Conservation (phyloP, 2,329 filamentous ascomycete genomes). For the Alternaria brassicicola region DNA sequence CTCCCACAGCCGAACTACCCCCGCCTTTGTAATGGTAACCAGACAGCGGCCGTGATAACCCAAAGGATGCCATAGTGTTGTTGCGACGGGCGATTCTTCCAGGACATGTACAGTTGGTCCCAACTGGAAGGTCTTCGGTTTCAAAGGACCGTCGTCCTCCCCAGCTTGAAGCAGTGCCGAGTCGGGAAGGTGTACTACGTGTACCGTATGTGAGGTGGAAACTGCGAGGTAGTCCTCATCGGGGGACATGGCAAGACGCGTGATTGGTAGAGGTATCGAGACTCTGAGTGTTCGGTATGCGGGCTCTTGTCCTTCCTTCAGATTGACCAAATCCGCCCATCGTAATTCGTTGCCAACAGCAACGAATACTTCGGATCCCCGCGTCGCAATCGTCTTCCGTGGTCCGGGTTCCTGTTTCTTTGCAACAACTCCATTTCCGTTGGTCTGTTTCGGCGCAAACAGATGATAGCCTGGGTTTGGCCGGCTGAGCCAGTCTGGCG, state of each 20-base stretch:
- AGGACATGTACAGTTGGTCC: conserved; percentile 91
- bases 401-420: conserved; percentile 48
- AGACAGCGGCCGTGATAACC: conserved; percentile 81
- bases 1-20: conserved; percentile 89
- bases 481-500: conserved; percentile 83
- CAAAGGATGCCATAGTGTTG: conserved; percentile 90
- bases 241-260: conserved; percentile 84
- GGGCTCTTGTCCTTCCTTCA: conserved; percentile 65
- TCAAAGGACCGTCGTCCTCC: conserved; percentile 69
- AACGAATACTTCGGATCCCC: conserved; percentile 87
- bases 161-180: conserved; percentile 73
- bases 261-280: conserved; percentile 79
- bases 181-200: conserved; percentile 85
- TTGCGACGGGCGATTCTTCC: conserved; percentile 78
- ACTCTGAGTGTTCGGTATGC: conserved; percentile 66
- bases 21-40: conserved; percentile 87
- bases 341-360: conserved; percentile 88
- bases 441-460: conserved; percentile 64
- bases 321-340: conserved; percentile 82
- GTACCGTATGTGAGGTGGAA: conserved; percentile 83
- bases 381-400: conserved; percentile 71
- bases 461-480: conserved; percentile 78
- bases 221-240: conserved; percentile 82
- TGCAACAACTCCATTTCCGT: conserved; percentile 36
- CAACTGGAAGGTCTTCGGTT: conserved; percentile 86